Evolutionary conservation across 1,284 basidiomycete species (phyloP), one percentile per base, ranked within the genome.

Genomic region (Austroboletus niveus): DNA sequence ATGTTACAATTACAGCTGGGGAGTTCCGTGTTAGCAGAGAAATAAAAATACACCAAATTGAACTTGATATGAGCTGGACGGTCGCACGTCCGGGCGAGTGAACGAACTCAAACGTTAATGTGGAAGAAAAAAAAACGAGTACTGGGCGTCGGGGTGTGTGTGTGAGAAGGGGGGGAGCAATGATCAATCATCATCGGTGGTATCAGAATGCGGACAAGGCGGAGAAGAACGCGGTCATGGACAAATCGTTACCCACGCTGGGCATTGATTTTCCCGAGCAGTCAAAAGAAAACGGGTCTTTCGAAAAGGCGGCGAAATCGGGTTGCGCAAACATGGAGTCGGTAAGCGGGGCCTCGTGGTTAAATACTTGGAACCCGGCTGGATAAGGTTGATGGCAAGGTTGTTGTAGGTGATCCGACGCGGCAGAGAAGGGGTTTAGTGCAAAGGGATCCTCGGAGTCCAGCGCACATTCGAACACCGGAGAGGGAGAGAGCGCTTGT

Each of bases 401-500:
- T 8, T 48, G 62, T 17, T 38, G 36, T 6, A 56, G 42, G 3
- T 49, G 60, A 15, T 55, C 56, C 42, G 62, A 64, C 54, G 75
- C 62, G 66, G 79, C 77, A 60, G 80, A 72, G 71, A 82, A 85
- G 48, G 74, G 66, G 61, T 66, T 69, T 54, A 79, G 75, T 46
- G 72, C 72, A 48, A 59, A 57, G 1, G 54, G 55, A 57, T 65
- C 56, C 30, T 62, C 64, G 0, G 64, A 50, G 32, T 69, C 62
- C 27, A 60, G 44, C 10, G 45, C 36, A 29, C 58, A 58, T 38
- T 66, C 63, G 34, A 69, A 59, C 15, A 57, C 49, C 12, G 60
- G 59, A 8, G 55, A 54, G 17, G 67, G 60, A n/a, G 68, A 61
- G 15, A 56, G 36, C 20, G 57, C 32, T 47, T 68, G 65, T 2